Percentiles rank a stretch among this genome's conserved stretches.
These are phyloP conservation scores for Suillus bovinus DNA, from an alignment of 768 basidiomycete species.

Conservation along the genomic window DNA sequence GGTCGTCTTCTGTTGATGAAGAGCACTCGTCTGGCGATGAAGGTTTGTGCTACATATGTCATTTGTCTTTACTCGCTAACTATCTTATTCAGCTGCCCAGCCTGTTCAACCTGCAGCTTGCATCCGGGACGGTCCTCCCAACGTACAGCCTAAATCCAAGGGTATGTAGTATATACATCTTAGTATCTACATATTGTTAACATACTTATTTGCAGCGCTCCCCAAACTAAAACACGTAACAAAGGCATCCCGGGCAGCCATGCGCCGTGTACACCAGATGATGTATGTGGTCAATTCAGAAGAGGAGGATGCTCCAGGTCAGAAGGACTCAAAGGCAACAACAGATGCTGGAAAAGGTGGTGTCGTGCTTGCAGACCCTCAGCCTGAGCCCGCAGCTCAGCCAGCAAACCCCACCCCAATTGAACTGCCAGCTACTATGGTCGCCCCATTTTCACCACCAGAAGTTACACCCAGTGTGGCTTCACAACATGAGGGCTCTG, in stretches of 20 bases:
- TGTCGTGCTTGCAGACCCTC: background rate
- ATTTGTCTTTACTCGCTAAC: background rate
- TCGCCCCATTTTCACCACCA: background rate
- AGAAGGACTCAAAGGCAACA: background rate
- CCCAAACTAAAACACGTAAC: background rate
- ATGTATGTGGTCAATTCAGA: background rate
- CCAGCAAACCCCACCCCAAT: background rate
- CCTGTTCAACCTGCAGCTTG: background rate
- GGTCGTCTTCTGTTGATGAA: background rate
- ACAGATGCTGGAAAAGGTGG: background rate
- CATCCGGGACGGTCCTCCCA: background rate
- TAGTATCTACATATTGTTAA: background rate
- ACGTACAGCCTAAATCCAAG: background rate
- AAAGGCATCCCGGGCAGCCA: background rate
- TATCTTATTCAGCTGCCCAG: conserved; percentile 2
- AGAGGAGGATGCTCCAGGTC: background rate
- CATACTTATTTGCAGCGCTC: background rate
- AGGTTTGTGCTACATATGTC: background rate
- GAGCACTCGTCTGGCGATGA: background rate
- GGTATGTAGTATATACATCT: background rate
- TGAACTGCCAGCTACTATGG: background rate
- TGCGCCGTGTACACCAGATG: background rate
- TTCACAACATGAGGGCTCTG: background rate
- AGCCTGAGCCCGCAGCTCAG: background rate
- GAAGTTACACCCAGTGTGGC: background rate